phyloP scores from a whole-genome alignment of 345 rosid genomes.

The Eucalyptus brandiana region DNA sequence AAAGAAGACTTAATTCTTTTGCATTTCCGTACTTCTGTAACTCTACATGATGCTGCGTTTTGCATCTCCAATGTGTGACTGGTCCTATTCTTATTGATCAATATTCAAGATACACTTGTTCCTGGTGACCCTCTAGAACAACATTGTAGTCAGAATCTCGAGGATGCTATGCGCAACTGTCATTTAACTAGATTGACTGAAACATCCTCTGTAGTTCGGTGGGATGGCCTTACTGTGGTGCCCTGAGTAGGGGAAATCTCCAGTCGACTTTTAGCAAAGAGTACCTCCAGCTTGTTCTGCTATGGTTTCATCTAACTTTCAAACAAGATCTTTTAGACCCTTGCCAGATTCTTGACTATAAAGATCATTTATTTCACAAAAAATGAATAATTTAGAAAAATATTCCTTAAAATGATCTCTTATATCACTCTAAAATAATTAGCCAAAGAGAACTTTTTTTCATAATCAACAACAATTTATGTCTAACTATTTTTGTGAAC shows the following conservation, averaged over 20 bases:
- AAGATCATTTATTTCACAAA: accelerated
- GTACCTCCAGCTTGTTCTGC: constrained; percentile 9
- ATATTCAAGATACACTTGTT: neutral
- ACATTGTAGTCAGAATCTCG: neutral
- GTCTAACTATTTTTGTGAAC: too few relatives aligned
- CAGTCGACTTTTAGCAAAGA: neutral
- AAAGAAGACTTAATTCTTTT: neutral
- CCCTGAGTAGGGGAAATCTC: neutral
- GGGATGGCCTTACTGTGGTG: neutral
- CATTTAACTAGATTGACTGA: neutral
- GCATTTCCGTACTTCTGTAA: neutral
- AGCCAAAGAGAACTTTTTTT: accelerated
- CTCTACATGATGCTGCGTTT: neutral
- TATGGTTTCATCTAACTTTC: constrained; percentile 59
- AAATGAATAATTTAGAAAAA: too few relatives aligned
- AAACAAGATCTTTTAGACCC: constrained; percentile 67
- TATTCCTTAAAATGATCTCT: too few relatives aligned
- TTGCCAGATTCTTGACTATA: constrained; percentile 26
- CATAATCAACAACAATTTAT: too few relatives aligned
- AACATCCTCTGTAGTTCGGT: neutral
- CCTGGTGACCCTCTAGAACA: neutral
- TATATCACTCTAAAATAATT: too few relatives aligned
- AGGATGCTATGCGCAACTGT: neutral
- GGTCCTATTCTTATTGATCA: neutral
- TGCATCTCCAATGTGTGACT: neutral